phyloP scores from a whole-genome alignment of 192 early-diverging fungal genomes.

The Backusella circina region DNA sequence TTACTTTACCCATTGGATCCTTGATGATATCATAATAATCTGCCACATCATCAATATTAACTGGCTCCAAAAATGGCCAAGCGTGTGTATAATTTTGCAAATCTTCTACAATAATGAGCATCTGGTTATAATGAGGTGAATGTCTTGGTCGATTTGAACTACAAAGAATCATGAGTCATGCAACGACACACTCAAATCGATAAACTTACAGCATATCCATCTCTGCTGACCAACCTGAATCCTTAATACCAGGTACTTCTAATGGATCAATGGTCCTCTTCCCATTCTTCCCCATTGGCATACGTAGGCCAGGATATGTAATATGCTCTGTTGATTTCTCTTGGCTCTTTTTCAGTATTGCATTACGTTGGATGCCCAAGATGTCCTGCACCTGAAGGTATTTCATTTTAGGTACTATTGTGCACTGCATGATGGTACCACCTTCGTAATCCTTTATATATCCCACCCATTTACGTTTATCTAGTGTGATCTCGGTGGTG shows the following conservation, averaged over 20 bases:
- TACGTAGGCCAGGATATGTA: constrained; percentile 72
- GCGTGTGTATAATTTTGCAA: constrained; percentile 72
- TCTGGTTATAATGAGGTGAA: constrained; percentile 55
- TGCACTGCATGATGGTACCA: constrained; percentile 98
- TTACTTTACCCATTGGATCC: constrained; percentile 84
- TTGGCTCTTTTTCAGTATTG: constrained; percentile 81
- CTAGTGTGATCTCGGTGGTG: constrained; percentile 93
- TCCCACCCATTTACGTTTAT: constrained; percentile 90
- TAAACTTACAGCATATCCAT: constrained; percentile 57
- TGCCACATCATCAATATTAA: constrained; percentile 78
- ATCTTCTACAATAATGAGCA: constrained; percentile 70
- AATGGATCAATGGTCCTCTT: constrained; percentile 68
- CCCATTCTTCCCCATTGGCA: constrained; percentile 52
- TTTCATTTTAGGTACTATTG: constrained; percentile 81
- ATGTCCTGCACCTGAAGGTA: constrained; percentile 76
- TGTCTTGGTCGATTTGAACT: constrained; percentile 43
- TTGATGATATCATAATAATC: constrained; percentile 96
- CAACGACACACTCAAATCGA: no score
- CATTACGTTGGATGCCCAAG: constrained; percentile 69
- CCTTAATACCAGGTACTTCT: constrained; percentile 77
- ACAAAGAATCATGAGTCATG: no score
- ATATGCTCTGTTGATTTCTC: constrained; percentile 66
- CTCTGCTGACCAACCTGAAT: constrained; percentile 91
- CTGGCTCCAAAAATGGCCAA: constrained; percentile 94
- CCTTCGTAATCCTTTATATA: constrained; percentile 99